Base-by-base conservation (phyloP, 2,329 filamentous ascomycete species). In the Claviceps sp. region DNA sequence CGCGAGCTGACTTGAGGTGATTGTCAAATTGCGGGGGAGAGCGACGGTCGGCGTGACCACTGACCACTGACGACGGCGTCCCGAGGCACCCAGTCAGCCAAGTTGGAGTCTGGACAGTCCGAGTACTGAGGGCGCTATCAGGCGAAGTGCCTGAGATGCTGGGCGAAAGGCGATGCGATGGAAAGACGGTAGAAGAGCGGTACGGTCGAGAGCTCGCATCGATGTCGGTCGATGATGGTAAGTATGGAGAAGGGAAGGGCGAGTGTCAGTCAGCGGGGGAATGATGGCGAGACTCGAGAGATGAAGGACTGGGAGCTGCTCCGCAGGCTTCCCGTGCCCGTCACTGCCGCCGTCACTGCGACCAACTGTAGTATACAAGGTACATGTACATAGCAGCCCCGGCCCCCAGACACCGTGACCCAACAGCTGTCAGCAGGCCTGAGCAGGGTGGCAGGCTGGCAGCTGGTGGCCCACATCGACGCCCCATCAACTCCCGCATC, bases 51-150 rank as follows among this genome's bases (percentile, higher is more conserved):
- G 9, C 23, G 23, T 26, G 23, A 26, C 6, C 23, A 26, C 23
- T 26, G 23, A 23, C 3, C 5, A 3, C 22, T 23, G 3, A 26
- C 23, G 23, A 26, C 23, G 23, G 23, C 29, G 29, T 11, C 29
- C 23, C 39, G 29, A 50, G 45, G 46, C 49, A 50, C 42, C 52
- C 49, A 47, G 47, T 52, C 50, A 47, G 29, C 50, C 53, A 44
- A 50, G 50, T 50, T 39, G 52, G 29, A 34, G 29, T 34, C 29
- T 34, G 29, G 49, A 29, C 47, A 49, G 49, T 50, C 46, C 47
- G 43, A 45, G 26, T 8, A 40, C 38, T 37, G 7, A 23, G 26
- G 45, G 34, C 42, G 36, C 22, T 29, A 37, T 50, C 37, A 39
- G 51, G 36, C 44, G 17, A 23, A 42, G 22, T 13, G 43, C 43